phyloP scores from a whole-genome alignment of 2,329 filamentous ascomycete species.

The Xylaria sp. region DNA sequence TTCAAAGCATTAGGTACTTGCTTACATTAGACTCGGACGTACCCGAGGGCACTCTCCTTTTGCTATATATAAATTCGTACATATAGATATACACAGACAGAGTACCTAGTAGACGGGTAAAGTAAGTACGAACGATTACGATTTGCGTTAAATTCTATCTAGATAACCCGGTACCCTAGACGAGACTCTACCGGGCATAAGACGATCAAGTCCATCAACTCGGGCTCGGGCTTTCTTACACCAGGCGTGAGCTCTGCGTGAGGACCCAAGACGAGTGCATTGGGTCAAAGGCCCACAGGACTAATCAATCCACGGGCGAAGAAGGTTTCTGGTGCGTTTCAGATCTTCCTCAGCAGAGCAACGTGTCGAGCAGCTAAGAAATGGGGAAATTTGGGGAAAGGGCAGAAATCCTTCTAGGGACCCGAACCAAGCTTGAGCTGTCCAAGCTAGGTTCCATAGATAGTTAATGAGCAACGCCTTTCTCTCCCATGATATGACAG shows the following conservation, averaged over 20 bases:
- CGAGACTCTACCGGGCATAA: not conserved
- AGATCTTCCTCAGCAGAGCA: constrained; percentile 15
- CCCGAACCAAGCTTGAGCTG: constrained; percentile 4
- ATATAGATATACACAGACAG: too few relatives aligned
- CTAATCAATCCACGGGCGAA: constrained; percentile 4
- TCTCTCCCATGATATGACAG: too few relatives aligned
- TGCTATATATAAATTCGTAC: too few relatives aligned
- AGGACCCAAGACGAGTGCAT: not conserved
- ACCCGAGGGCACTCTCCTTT: too few relatives aligned
- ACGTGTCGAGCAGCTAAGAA: constrained; percentile 10
- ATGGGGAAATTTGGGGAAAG: constrained; percentile 21
- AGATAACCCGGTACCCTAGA: too few relatives aligned
- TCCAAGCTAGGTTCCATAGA: too few relatives aligned
- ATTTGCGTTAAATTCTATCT: too few relatives aligned
- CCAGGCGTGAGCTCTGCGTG: not conserved
- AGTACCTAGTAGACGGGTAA: too few relatives aligned
- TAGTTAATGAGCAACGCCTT: too few relatives aligned
- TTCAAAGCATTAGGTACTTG: too few relatives aligned
- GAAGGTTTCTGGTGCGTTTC: constrained; percentile 28
- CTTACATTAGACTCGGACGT: too few relatives aligned
- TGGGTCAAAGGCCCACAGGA: not conserved
- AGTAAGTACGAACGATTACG: too few relatives aligned
- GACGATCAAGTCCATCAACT: not conserved
- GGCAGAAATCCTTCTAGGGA: constrained; percentile 14
- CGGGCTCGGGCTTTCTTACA: not conserved